Evolutionary conservation across 352 stramenopile genomes (phyloP), one percentile per base, ranked within the genome.

Genomic region (Lagenidium sp.): DNA sequence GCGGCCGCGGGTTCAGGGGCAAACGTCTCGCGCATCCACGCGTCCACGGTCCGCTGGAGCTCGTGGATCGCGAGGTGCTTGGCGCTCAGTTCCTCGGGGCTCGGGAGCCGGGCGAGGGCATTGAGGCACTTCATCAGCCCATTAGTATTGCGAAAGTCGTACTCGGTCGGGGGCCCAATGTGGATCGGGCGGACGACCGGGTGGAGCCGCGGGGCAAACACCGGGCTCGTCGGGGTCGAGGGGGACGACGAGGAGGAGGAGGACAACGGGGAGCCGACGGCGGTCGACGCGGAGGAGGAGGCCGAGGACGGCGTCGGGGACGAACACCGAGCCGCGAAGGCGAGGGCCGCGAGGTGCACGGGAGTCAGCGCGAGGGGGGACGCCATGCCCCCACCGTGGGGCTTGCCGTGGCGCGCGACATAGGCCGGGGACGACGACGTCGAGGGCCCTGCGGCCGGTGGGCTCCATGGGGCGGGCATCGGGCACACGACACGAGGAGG

Each of bases 21-120:
- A 8, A 13, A 8, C 18, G 65, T 80, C 16, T 31, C 34, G 2
- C 50, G 49, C 30, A 93, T 62, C 81, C 81, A 94, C 40, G 64
- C 42, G 48, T 94, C 76, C 11, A 90, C 57, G 23, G 82, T 42
- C 6, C 63, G 64, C 43, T 90, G 74, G 23, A 94, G 52, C 28
- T 91, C 78, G 19, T 77, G 69, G 56, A 94, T 82, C 6, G 73
- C 78, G 37, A 85, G 52, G 46, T 94, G 78, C 55, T 91, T 91
- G 35, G 48, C 58, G 31, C 57, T 75, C 21, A 91, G 51, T 32
- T 82, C 63, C 16, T 90, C 74, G 0, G 63, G 46, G 4, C 52
- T 78, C 15, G 75, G 65, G 22, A 85, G 47, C 41, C 60, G 76
- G 6, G 71, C 74, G 15, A 90, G 59, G 20, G 65, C 46, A 42